Base-by-base conservation (phyloP, 495 filamentous ascomycete genomes). In the Hypomontagnella submonticulosa region DNA sequence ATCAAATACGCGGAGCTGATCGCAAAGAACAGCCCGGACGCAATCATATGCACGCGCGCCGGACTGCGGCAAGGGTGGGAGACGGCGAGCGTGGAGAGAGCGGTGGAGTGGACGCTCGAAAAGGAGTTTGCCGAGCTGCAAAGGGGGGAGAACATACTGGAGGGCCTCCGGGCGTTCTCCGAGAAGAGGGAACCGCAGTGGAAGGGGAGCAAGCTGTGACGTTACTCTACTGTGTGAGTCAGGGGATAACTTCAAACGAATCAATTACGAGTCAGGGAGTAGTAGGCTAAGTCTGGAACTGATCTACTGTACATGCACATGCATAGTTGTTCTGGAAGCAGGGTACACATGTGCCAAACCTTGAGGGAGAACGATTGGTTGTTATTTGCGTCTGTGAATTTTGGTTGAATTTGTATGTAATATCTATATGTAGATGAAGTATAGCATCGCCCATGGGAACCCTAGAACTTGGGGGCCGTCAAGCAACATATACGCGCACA, bases 21-120 rank as follows among this genome's bases (percentile, higher is more conserved):
- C 23, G 83, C 79, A 10, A 75, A 63, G 57, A 88, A 88, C 73
- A 91, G 87, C 71, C 92, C 91, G 2, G 92, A 96, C 71, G 82
- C 87, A 15, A 80, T 94, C 32, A 83, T 93, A 70, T 87, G 89
- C 33, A 88, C 80, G 37, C 81, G 89, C 50, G 83, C 85, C 50
- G 91, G 88, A 27, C 60, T 96, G 61, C 82, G 85, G 70, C 67
- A 87, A 64, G 88, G 88, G 10, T 80, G 77, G 82, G 86, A 89
- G 72, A 80, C 77, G 48, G 81, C 75, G 3, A 86, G 84, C 46
- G 89, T 87, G 41, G 88, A 89, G 68, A 83, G 85, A 51, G 86
- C 78, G n/a, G 86, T 84, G n/a, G 77, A 81, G 59, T 76, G 74
- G 42, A 76, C 85, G 59, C 75, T 84, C 54, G 83, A 86, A 60